Evolutionary conservation across 768 basidiomycete genomes (phyloP).

Genomic region (Suillus paluster): DNA sequence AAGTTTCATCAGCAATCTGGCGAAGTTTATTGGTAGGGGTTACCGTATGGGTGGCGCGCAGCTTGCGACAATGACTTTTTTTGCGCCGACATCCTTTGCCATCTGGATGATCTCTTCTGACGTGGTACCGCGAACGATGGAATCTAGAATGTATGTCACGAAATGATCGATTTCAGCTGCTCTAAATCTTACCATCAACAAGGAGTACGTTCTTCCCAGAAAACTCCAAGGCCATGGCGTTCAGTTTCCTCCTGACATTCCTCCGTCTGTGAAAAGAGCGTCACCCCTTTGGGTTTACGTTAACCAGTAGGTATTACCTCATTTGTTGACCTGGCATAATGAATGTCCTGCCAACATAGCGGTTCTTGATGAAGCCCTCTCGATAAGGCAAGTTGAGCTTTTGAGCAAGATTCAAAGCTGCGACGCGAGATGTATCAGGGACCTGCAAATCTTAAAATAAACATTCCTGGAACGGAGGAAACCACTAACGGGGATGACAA

Average conservation of each 20-base stretch:
- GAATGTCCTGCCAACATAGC: slow-evolving; percentile 97
- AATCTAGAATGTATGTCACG: slow-evolving; percentile 57
- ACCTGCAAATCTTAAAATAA: slow-evolving; percentile 50
- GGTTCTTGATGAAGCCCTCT: slow-evolving; percentile 98
- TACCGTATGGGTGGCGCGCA: slow-evolving; percentile 96
- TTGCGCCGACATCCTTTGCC: slow-evolving; percentile 98
- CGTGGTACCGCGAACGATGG: slow-evolving; percentile 97
- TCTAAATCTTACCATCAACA: slow-evolving; percentile 76
- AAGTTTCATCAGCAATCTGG: slow-evolving; percentile 10
- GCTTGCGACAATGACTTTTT: slow-evolving; percentile 93
- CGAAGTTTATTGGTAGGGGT: slow-evolving; percentile 12
- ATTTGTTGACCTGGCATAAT: slow-evolving; percentile 99
- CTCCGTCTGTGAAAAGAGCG: slow-evolving; percentile 60
- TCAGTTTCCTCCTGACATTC: slow-evolving; percentile 93
- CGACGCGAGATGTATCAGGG: slow-evolving; percentile 95
- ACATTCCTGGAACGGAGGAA: not conserved
- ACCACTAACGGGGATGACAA: slow-evolving; percentile 86
- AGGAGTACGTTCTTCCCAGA: slow-evolving; percentile 89
- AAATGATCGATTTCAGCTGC: not conserved
- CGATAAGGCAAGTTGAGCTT: slow-evolving; percentile 88
- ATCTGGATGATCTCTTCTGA: slow-evolving; percentile 99
- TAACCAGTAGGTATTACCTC: slow-evolving; percentile 51
- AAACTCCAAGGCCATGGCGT: slow-evolving; percentile 99
- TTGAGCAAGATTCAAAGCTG: slow-evolving; percentile 94
- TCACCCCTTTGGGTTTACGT: not conserved